Evolutionary conservation across 768 basidiomycete genomes (phyloP), one percentile per base, ranked within the genome.

Genomic region (Mycena galopus): DNA sequence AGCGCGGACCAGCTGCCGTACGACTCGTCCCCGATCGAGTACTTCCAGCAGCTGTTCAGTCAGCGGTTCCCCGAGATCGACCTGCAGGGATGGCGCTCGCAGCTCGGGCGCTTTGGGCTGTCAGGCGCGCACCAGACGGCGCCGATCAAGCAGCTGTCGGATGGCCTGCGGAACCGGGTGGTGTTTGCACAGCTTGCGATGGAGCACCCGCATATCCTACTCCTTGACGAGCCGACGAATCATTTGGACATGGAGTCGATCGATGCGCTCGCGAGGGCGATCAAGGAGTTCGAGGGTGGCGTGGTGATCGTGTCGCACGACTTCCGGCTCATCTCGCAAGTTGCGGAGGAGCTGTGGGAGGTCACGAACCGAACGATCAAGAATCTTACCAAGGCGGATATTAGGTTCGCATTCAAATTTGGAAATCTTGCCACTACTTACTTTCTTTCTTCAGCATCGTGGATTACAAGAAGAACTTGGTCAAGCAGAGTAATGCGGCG

Each of bases 251-350:
- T 98, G 97, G 93, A 90, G 75, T 97, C 96, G 32, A 99, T 99
- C 81, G 97, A 99, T 80, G 97, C 98, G 1, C 90, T 99, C 58
- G 98, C 98, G 9, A 82, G 83, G 29, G 97, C 98, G 60, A 99
- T 99, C 88, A 98, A 97, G 82, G 95, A 94, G 79, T 99, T 95
- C 81, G 93, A 95, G 79, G 98, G 98, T 71, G 97, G 98, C 78
- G 98, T 99, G 47, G 98, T 99, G 77, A 99, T 99, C 81, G 98
- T 99, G 74, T 98, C 97, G 58, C 98, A 99, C 86, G 97, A 99
- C 84, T 99, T 99, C 94, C 94, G 97, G 78, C 91, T 99, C 75
- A 98, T 99, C 83, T 94, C 93, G 60, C 97, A 99, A 85, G 97
- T 99, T 42, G 98, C 97, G 44, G 95, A 99, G 80, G 97, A 99